These are phyloP conservation scores for Trichoderma sp. DNA, from an alignment of 2,329 filamentous ascomycete genomes.

Conservation along the genomic window DNA sequence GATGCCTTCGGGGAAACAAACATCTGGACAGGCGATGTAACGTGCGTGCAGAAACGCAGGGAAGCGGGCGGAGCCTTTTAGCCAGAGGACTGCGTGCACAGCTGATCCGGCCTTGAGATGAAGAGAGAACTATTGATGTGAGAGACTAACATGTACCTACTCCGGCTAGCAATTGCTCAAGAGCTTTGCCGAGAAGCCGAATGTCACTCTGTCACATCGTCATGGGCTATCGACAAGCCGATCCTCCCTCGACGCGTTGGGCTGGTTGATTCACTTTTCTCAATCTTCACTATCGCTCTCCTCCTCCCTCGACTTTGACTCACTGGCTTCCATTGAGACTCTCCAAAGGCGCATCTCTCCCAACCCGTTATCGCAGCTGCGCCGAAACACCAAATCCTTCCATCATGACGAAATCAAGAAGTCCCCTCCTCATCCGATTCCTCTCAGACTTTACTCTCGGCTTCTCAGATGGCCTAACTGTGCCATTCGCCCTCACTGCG, in stretches of 20 bases:
- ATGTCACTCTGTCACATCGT: background rate
- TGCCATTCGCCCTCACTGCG: constrained; percentile 73
- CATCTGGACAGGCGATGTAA: constrained; percentile 3
- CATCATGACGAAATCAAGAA: constrained; percentile 29
- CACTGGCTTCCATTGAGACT: background rate
- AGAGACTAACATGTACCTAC: too few relatives aligned
- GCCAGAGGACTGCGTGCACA: background rate
- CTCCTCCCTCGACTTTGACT: background rate
- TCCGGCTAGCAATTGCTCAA: background rate
- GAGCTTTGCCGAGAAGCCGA: background rate
- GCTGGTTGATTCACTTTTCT: background rate
- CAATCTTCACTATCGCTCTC: background rate
- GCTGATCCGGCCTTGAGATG: background rate
- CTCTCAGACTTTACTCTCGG: constrained; percentile 70
- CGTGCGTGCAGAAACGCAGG: background rate
- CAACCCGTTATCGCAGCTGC: background rate
- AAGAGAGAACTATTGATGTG: background rate
- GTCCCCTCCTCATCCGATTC: constrained; percentile 42
- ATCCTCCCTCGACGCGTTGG: background rate
- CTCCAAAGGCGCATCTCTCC: background rate
- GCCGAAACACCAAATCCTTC: background rate
- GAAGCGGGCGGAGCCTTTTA: background rate
- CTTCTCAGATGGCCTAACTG: constrained; percentile 72
- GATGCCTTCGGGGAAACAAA: background rate
- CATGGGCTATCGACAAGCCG: background rate